These are phyloP conservation scores for Neurospora intermedia DNA, from an alignment of 495 filamentous ascomycete genomes.

Conservation along the genomic window DNA sequence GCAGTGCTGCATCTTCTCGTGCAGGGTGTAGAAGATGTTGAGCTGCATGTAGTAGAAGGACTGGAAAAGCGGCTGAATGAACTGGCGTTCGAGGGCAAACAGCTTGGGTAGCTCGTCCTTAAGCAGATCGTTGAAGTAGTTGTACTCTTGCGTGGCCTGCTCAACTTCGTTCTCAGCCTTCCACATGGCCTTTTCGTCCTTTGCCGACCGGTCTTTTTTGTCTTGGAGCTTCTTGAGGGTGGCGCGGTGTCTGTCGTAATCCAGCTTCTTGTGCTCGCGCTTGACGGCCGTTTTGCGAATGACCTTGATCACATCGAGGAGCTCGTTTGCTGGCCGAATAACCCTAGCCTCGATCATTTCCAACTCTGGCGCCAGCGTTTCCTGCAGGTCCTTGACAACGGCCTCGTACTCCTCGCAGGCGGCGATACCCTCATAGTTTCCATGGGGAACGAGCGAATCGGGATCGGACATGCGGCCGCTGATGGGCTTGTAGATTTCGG, in stretches of 20 bases:
- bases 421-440: slow-evolving; percentile 86
- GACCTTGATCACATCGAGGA: slow-evolving; percentile 89
- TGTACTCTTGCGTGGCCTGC: slow-evolving; percentile 85
- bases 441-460: slow-evolving; percentile 64
- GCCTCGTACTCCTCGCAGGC: slow-evolving; percentile 95
- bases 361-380: slow-evolving; percentile 77
- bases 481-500: slow-evolving; percentile 96
- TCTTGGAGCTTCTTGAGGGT: slow-evolving; percentile 89
- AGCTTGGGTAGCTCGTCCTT: slow-evolving; percentile 93
- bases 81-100: slow-evolving; percentile 86
- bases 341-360: slow-evolving; percentile 95
- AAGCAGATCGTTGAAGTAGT: slow-evolving; percentile 92
- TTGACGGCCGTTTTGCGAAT: slow-evolving; percentile 83
- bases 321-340: slow-evolving; percentile 86
- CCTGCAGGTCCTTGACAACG: slow-evolving; percentile 83
- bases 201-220: slow-evolving; percentile 91
- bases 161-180: slow-evolving; percentile 91
- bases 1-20: slow-evolving; percentile 93
- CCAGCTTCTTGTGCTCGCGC: slow-evolving; percentile 93
- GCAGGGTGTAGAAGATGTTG: slow-evolving; percentile 97
- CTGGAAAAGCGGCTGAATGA: slow-evolving; percentile 95
- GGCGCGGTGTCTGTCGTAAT: slow-evolving; percentile 79
- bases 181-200: slow-evolving; percentile 96
- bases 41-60: slow-evolving; percentile 99
- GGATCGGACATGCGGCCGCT: slow-evolving; percentile 93